Base-by-base conservation (phyloP, 768 basidiomycete genomes). In the Calocybe gangraenosa region DNA sequence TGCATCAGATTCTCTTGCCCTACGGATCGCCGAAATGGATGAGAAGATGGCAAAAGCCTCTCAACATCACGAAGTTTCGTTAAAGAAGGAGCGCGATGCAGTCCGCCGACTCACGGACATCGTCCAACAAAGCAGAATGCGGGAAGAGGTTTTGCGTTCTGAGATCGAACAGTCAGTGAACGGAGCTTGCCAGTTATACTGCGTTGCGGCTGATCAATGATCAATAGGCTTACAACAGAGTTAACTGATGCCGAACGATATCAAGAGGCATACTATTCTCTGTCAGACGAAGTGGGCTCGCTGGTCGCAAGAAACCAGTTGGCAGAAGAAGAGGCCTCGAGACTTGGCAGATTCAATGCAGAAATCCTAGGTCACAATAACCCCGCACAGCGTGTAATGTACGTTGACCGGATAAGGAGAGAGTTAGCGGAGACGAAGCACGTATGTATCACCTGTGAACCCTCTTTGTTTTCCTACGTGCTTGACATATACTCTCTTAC, bases 361-460 rank as follows among this genome's bases (percentile, higher is more conserved):
- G 82, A 92, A 59, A 86, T 95, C 47, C 67, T 92, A 14, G 81
- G 89, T 0, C 92, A 94, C 58, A 74, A 76, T 25, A 93, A 94
- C 58, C 87, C 88, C 7, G 80, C 81, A 1, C 92, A 95, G 63
- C 79, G 82, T 48, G 92, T 96, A 55, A 71, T 82, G 61, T 94
- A 95, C 54, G 81, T 96, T 13, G 93, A 94, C 47, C 75, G 82
- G 43, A 80, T 96, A 42, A 75, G 92, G 28, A 69, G 75, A 45
- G 92, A 95, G 59, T 66, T 94, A 39, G 79, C 88, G 2, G 82
- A 90, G 44, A 73, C 78, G 4, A 92, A 91, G 62, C 86, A 89
- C 64, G 92, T 89, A 49, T 48, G 83, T 66, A 20, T 18, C 19
- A 8, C 14, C 32, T n/a, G 25, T 15, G n/a, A n/a, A n/a, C 47